Percentiles rank a stretch among this genome's conserved stretches.
These are phyloP conservation scores for Carallia pectinifolia DNA, from an alignment of 345 rosid genomes.

Conservation along the genomic window DNA sequence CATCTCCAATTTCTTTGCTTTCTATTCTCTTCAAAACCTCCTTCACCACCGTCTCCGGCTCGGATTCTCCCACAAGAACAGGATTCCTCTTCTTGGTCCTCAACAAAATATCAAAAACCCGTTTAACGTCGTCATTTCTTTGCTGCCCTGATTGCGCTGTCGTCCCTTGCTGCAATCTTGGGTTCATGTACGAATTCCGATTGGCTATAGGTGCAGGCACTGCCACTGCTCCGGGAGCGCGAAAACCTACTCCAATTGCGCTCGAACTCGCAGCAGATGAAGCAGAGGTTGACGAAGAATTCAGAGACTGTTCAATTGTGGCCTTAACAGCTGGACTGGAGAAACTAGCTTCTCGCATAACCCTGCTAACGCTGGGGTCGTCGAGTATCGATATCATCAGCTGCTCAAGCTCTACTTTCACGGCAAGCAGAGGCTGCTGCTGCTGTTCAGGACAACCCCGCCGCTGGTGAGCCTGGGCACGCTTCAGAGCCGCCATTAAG, in stretches of 20 bases:
- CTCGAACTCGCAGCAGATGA: constrained; percentile 32
- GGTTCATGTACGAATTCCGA: constrained; percentile 71
- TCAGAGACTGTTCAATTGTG: constrained; percentile 81
- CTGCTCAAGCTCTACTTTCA: constrained; percentile 97
- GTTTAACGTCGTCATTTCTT: constrained; percentile 61
- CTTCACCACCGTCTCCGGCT: constrained; percentile 65
- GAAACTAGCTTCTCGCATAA: constrained; percentile 98
- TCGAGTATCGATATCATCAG: constrained; percentile 92
- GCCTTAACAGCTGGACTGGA: constrained; percentile 94
- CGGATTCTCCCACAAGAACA: constrained; percentile 81
- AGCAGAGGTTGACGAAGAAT: constrained; percentile 32
- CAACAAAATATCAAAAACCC: constrained; percentile 60
- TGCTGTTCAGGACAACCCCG: constrained; percentile 99
- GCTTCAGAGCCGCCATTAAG: constrained; percentile 91
- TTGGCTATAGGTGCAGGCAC: constrained; percentile 26
- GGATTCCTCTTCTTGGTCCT: constrained; percentile 76
- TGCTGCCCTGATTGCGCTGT: constrained; percentile 37
- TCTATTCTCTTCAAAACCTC: constrained; percentile 65
- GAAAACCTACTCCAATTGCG: constrained; percentile 62
- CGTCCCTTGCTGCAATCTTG: constrained; percentile 63
- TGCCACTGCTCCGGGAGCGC: constrained; percentile 33
- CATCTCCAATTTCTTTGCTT: constrained; percentile 60
- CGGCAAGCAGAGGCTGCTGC: constrained; percentile 91
- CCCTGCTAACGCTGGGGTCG: constrained; percentile 96
- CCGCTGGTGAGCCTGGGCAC: constrained; percentile 98